These are phyloP conservation scores for Aspergillus ellipticus DNA, from an alignment of 495 filamentous ascomycete genomes.

Conservation along the genomic window DNA sequence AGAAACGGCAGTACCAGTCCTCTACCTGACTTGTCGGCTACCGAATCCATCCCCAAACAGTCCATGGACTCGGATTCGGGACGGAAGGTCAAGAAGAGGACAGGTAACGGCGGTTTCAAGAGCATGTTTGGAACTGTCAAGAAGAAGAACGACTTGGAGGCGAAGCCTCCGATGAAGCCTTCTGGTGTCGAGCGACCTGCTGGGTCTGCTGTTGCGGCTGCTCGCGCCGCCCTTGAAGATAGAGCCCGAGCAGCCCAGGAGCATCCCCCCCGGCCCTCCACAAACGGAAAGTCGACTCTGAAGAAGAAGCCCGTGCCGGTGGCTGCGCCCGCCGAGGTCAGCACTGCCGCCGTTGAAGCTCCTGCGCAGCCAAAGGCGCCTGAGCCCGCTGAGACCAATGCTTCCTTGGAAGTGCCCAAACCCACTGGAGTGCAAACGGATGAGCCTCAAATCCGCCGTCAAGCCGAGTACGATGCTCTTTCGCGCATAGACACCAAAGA, in stretches of 20 bases:
- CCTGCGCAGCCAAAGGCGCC: slow-evolving; percentile 11
- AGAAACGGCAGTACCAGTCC: slow-evolving; percentile 17
- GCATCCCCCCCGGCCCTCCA: slow-evolving; percentile 16
- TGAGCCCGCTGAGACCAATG: neutral
- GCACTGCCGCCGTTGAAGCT: slow-evolving; percentile 12
- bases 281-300: slow-evolving; percentile 21
- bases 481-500: slow-evolving; percentile 65
- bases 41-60: slow-evolving; percentile 26
- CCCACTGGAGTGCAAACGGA: slow-evolving; percentile 20
- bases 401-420: slow-evolving; percentile 12
- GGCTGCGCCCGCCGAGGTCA: slow-evolving; percentile 20
- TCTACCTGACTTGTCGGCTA: slow-evolving; percentile 19
- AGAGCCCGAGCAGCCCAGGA: slow-evolving; percentile 40
- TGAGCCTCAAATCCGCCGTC: slow-evolving; percentile 47
- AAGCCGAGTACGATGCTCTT: slow-evolving; percentile 48
- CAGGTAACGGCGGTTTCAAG: slow-evolving; percentile 43
- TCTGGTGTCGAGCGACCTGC: slow-evolving; percentile 27
- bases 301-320: slow-evolving; percentile 39
- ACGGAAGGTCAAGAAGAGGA: slow-evolving; percentile 49
- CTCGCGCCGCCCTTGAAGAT: slow-evolving; percentile 47
- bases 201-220: slow-evolving; percentile 44
- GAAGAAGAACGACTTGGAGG: slow-evolving; percentile 32
- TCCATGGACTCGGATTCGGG: slow-evolving; percentile 25
- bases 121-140: slow-evolving; percentile 43
- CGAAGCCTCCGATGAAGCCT: slow-evolving; percentile 33